Evolutionary conservation across 805 yeast genomes (phyloP).

Genomic region (Spathaspora boniae): DNA sequence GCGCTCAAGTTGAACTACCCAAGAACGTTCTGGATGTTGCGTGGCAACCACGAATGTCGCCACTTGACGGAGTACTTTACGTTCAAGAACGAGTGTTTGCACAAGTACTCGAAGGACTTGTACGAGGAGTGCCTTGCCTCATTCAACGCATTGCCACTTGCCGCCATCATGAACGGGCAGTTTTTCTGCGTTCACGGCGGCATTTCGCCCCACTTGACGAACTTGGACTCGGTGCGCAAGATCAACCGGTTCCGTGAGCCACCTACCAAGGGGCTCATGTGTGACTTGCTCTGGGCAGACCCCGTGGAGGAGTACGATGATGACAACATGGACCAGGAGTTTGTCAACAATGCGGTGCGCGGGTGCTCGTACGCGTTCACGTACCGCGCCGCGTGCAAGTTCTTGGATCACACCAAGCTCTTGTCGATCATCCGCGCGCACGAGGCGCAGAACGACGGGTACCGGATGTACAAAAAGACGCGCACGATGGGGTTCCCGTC

Average conservation of each 20-base stretch:
- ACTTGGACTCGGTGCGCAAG: conserved; percentile 62
- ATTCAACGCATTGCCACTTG: conserved; percentile 84
- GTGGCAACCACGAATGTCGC: conserved; percentile 95
- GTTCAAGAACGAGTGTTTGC: conserved; percentile 83
- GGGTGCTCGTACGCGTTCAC: conserved; percentile 93
- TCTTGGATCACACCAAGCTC: conserved; percentile 72
- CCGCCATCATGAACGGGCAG: conserved; percentile 90
- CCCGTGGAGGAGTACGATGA: conserved; percentile 82
- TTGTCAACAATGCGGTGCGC: conserved; percentile 67
- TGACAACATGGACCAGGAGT: conserved; percentile 42
- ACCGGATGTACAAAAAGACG: conserved; percentile 87
- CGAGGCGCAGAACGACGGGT: conserved; percentile 97
- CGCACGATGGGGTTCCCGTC: conserved; percentile 85
- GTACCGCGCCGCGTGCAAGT: conserved; percentile 75
- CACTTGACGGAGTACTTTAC: conserved; percentile 94
- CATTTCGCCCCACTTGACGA: conserved; percentile 75
- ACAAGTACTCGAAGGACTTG: conserved; percentile 64
- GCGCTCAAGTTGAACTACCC: conserved; percentile 77
- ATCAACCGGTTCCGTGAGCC: conserved; percentile 87
- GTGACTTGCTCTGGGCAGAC: conserved; percentile 95
- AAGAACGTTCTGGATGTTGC: conserved; percentile 67
- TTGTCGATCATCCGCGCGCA: conserved; percentile 91
- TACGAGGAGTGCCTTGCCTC: conserved; percentile 74
- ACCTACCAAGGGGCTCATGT: conserved; percentile 90
- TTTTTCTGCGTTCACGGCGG: conserved; percentile 98